A percentile compares a stretch with the other conserved stretches of the same genome.
Evolutionary conservation across 1,139 yeast species (phyloP).

Genomic region (Meyerozyma carpophila): DNA sequence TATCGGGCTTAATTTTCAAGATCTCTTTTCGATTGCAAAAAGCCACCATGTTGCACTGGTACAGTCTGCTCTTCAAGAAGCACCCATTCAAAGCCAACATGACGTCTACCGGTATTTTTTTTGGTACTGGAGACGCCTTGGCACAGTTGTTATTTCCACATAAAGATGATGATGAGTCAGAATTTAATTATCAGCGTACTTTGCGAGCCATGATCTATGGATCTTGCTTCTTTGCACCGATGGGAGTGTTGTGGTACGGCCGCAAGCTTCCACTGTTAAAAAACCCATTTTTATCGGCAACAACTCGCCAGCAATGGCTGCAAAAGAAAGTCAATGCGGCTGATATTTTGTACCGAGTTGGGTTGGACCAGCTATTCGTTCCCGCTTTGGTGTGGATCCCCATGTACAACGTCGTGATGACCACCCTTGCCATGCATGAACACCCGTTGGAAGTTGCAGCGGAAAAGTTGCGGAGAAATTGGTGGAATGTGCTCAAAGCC

Average conservation of each 20-base stretch:
- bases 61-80: constrained; percentile 34
- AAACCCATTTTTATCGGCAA: constrained; percentile 30
- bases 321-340: constrained; percentile 13
- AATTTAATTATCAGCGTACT: constrained; percentile 46
- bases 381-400: constrained; percentile 42
- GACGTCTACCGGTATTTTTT: constrained; percentile 53
- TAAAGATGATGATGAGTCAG: constrained; percentile 11
- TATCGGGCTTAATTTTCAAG: no score
- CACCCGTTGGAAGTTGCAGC: constrained; percentile 29
- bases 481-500: constrained; percentile 40
- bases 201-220: constrained; percentile 70
- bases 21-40: neutral
- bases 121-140: constrained; percentile 68
- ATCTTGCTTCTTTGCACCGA: constrained; percentile 68
- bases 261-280: constrained; percentile 45
- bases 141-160: constrained; percentile 61
- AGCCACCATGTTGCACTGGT: constrained; percentile 24
- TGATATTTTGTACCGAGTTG: constrained; percentile 33
- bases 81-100: constrained; percentile 54
- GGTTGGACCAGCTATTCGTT: constrained; percentile 31
- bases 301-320: constrained; percentile 8
- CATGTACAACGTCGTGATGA: constrained; percentile 38
- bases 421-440: constrained; percentile 31
- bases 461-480: constrained; percentile 32
- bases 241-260: constrained; percentile 68